A percentile compares a stretch with the other conserved stretches of the same genome.
These are phyloP conservation scores for Arthrobotrys megalospora DNA, from an alignment of 2,329 filamentous ascomycete genomes.

Conservation along the genomic window DNA sequence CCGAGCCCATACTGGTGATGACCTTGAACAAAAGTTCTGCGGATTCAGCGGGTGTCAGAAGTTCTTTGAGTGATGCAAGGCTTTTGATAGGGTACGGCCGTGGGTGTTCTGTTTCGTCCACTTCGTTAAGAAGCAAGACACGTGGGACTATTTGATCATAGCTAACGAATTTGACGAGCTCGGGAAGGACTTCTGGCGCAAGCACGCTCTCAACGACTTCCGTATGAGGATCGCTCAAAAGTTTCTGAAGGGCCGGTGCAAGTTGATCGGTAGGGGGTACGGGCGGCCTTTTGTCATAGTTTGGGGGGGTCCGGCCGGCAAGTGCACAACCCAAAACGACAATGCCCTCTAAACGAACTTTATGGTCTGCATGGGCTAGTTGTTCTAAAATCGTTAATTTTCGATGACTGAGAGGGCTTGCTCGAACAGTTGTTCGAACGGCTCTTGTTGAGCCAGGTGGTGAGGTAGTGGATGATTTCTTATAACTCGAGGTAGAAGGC, in stretches of 20 bases:
- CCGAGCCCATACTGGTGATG: constrained; percentile 63
- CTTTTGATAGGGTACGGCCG: constrained; percentile 63
- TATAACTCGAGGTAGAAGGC: constrained; percentile 47
- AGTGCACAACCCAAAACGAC: constrained; percentile 64
- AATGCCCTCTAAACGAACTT: constrained; percentile 64
- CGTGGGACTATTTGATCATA: constrained; percentile 65
- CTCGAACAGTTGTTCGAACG: constrained; percentile 61
- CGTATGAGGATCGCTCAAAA: constrained; percentile 64
- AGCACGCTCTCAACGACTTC: constrained; percentile 65
- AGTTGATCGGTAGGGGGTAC: constrained; percentile 64
- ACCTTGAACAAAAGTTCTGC: constrained; percentile 63
- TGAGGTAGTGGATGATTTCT: constrained; percentile 48
- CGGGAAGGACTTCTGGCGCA: constrained; percentile 64
- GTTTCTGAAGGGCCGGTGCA: constrained; percentile 64
- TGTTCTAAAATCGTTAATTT: constrained; percentile 64
- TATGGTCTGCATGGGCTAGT: constrained; percentile 64
- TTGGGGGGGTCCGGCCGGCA: constrained; percentile 63
- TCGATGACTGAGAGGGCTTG: constrained; percentile 63
- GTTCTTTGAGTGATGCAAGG: constrained; percentile 63
- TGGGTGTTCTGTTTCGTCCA: constrained; percentile 64
- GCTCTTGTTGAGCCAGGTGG: constrained; percentile 46
- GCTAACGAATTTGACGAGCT: constrained; percentile 64
- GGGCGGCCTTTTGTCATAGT: constrained; percentile 64
- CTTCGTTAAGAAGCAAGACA: constrained; percentile 64
- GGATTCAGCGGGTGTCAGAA: constrained; percentile 63